These are phyloP conservation scores for Tilletia setariae DNA, from an alignment of 1,284 basidiomycete genomes.

Conservation along the genomic window DNA sequence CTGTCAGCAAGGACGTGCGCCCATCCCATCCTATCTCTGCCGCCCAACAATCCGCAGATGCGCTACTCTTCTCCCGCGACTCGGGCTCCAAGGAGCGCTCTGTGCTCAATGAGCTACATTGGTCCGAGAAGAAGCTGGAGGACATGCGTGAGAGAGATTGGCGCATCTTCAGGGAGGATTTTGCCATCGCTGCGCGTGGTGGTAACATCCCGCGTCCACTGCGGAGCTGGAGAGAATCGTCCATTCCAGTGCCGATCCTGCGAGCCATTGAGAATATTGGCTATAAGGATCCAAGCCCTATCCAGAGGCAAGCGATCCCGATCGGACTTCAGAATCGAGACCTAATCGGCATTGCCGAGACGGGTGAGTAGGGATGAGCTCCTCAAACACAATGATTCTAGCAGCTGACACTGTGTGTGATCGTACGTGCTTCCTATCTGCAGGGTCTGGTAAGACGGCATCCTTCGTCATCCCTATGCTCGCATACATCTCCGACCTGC, in stretches of 20 bases:
- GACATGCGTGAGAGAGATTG: slow-evolving; percentile 99
- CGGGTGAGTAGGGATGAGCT: slow-evolving; percentile 53
- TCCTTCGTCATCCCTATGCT: slow-evolving; percentile 98
- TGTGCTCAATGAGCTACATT: slow-evolving; percentile 74
- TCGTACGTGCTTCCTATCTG: too few relatives aligned
- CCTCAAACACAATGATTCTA: neutral
- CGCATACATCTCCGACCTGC: slow-evolving; percentile 81
- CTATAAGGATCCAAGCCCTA: slow-evolving; percentile 93
- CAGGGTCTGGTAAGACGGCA: slow-evolving; percentile 95
- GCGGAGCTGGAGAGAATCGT: slow-evolving; percentile 84
- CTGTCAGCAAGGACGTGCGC: slow-evolving; percentile 21
- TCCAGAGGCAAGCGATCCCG: slow-evolving; percentile 96
- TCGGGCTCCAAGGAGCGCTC: neutral
- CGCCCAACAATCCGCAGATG: too few relatives aligned
- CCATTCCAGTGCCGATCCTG: slow-evolving; percentile 74
- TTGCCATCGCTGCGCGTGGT: slow-evolving; percentile 83
- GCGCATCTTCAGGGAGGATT: slow-evolving; percentile 98
- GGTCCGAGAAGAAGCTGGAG: slow-evolving; percentile 86
- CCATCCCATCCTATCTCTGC: too few relatives aligned
- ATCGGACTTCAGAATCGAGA: slow-evolving; percentile 94
- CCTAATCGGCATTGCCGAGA: slow-evolving; percentile 96
- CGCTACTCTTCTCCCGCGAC: neutral
- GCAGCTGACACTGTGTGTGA: too few relatives aligned
- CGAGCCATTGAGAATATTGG: slow-evolving; percentile 84
- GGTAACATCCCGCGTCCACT: slow-evolving; percentile 89